Evolutionary conservation across 805 yeast genomes (phyloP).

Genomic region (Zygosaccharomyces rouxii): DNA sequence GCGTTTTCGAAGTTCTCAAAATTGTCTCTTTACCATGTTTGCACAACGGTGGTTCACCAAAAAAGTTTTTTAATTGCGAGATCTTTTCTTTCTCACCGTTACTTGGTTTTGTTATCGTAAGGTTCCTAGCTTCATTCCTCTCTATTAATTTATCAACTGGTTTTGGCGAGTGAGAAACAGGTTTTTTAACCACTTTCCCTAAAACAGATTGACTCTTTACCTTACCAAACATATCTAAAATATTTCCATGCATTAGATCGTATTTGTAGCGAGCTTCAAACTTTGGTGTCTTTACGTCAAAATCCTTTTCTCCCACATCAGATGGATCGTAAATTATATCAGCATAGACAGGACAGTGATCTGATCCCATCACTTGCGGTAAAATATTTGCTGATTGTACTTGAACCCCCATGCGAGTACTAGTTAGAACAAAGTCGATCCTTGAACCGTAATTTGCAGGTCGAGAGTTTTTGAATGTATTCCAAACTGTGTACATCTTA

Average conservation of each 20-base stretch:
- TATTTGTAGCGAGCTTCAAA: conserved; percentile 54
- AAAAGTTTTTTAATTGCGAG: conserved; percentile 14
- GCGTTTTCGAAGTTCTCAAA: conserved; percentile 43
- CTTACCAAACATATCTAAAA: conserved; percentile 36
- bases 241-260: conserved; percentile 37
- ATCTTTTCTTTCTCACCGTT: not conserved
- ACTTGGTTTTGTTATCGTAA: conserved; percentile 1
- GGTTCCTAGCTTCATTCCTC: conserved; percentile 20
- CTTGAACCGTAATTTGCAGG: conserved; percentile 85
- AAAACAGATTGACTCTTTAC: conserved; percentile 10
- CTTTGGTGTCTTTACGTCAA: conserved; percentile 28
- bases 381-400: conserved; percentile 49
- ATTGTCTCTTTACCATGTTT: conserved; percentile 45
- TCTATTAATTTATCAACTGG: conserved; percentile 13
- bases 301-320: not conserved
- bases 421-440: conserved; percentile 68
- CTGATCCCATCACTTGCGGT: conserved; percentile 76
- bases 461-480: conserved; percentile 67
- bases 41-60: conserved; percentile 42
- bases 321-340: conserved; percentile 44
- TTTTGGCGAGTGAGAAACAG: not conserved
- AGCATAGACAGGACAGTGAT: conserved; percentile 86
- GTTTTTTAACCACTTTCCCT: conserved; percentile 7
- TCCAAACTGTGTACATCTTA: conserved; percentile 90
- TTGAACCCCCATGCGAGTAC: conserved; percentile 35